Conservation (phyloP, 768 basidiomycete genomes). For the Russula vinacea region DNA sequence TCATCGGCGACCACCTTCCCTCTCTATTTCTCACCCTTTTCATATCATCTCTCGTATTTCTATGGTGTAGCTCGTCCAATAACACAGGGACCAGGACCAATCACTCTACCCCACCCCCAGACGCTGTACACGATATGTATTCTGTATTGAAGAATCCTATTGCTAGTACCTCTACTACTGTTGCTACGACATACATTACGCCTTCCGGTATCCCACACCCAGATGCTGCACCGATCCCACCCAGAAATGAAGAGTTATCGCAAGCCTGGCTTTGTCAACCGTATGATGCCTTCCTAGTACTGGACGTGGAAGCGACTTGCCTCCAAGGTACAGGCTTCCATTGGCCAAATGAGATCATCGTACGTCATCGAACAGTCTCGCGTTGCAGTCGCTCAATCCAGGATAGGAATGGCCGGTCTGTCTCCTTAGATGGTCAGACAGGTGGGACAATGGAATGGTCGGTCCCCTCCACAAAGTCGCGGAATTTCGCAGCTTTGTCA, state of each 20-base stretch:
- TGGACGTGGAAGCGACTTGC: constrained; percentile 91
- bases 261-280: constrained; percentile 40
- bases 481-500: constrained; percentile 86
- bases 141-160: constrained; percentile 18
- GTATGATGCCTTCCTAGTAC: constrained; percentile 78
- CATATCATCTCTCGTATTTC: constrained; percentile 3
- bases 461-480: constrained; percentile 64
- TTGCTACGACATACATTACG: constrained; percentile 18
- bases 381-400: constrained; percentile 15
- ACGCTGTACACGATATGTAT: constrained; percentile 23
- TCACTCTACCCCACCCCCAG: neutral
- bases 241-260: constrained; percentile 4
- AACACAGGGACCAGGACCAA: constrained; percentile 3
- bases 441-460: constrained; percentile 47
- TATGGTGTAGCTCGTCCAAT: constrained; percentile 23
- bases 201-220: constrained; percentile 5
- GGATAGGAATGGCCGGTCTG: constrained; percentile 89
- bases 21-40: neutral
- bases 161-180: constrained; percentile 20
- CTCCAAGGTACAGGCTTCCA: constrained; percentile 62
- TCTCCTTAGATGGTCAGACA: constrained; percentile 78
- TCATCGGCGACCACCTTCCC: neutral
- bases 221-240: constrained; percentile 5
- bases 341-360: constrained; percentile 96
- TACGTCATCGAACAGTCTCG: constrained; percentile 40